phyloP scores from a whole-genome alignment of 208 protist genomes.

The Trypanosomatidae sp. region DNA sequence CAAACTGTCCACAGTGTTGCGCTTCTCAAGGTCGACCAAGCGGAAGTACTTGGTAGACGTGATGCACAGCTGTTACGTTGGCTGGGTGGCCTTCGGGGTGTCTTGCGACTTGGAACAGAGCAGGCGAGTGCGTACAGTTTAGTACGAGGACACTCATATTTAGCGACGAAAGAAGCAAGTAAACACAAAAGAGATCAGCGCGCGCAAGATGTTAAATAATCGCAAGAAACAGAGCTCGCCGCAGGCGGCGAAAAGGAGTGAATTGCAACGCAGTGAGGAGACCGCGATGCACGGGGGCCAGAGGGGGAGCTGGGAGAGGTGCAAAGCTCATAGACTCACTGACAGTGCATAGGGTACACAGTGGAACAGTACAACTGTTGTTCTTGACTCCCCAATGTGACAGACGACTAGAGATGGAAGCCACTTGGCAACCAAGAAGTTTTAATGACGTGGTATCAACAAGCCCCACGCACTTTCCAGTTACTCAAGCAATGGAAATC shows the following conservation, averaged over 20 bases:
- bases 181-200: background rate
- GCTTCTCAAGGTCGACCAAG: conserved; percentile 56
- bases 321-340: background rate
- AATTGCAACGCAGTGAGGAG: too few relatives aligned
- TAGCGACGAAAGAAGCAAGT: background rate
- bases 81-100: background rate
- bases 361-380: background rate
- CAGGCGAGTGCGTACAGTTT: background rate
- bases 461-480: background rate
- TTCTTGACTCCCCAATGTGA: conserved; percentile 4
- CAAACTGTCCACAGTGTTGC: conserved; percentile 57
- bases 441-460: background rate
- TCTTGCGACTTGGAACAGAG: background rate
- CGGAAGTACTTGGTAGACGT: conserved; percentile 39
- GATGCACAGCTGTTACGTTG: background rate
- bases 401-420: background rate
- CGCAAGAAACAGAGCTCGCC: background rate
- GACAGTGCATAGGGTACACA: background rate
- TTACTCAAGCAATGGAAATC: too few relatives aligned
- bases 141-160: background rate
- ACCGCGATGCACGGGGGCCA: background rate
- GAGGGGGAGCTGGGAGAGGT: background rate
- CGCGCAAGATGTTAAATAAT: background rate
- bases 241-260: background rate
- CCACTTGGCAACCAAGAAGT: too few relatives aligned